Evolutionary conservation across 768 basidiomycete genomes (phyloP), one percentile per base, ranked within the genome.

Genomic region (Strobilomyces echinocephalus): DNA sequence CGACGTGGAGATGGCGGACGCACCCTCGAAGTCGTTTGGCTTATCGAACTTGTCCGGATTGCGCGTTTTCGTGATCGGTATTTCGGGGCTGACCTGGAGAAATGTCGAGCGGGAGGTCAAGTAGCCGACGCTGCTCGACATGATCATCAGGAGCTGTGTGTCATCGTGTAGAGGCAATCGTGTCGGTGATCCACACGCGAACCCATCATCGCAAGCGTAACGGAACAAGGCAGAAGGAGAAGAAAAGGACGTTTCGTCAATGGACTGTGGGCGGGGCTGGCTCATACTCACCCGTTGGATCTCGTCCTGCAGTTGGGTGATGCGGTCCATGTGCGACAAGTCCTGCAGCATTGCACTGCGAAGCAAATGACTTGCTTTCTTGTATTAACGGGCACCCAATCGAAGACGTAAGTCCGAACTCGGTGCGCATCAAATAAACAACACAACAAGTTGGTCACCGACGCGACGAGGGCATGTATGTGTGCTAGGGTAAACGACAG

Each of bases 271-370:
- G 14, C 2, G 31, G n/a, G 1, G 44, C 12, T 45, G 10, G 44
- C 5, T 31, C 4, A 9, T 28, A 49, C 64, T 49, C 50, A 87
- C 90, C 74, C 88, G 84, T 72, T 95, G 92, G 55, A 93, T 91
- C 72, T 88, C 88, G 82, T 95, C 88, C 77, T 94, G 91, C 50
- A 95, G 84, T 70, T 95, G 93, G 10, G 93, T 94, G 70, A 95
- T 89, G 73, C 91, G 86, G 79, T 95, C 92, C 93, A 94, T 94
- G 77, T 90, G 84, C 70, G 88, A 83, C 69, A 91, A 73, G 82
- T 91, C 88, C 79, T 89, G 85, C 80, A 91, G 88, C 88, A 91
- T 91, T 76, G 74, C 88, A 81, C 83, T 82, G 83, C 67, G 35
- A 48, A 34, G 46, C 57, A 54, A 40, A 34, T 28, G 52, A 20